A percentile compares a stretch with the other conserved stretches of the same genome.
Evolutionary conservation across 768 basidiomycete species (phyloP).

Genomic region (Cystobasidium tubakii): DNA sequence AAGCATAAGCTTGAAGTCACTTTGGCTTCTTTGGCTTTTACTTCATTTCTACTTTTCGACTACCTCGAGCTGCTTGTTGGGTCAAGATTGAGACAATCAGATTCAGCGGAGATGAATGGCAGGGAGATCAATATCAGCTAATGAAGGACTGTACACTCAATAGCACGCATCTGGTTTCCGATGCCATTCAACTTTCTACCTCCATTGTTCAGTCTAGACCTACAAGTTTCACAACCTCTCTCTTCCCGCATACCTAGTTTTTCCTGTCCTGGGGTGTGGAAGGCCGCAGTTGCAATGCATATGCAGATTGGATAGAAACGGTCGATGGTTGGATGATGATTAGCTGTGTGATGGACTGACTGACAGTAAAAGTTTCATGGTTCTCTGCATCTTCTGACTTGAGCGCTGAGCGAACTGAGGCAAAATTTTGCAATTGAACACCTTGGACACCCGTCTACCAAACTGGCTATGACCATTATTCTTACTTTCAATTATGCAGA

Average conservation of each 20-base stretch:
- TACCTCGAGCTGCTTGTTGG: not conserved
- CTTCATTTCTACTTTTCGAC: not conserved
- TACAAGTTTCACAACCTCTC: not conserved
- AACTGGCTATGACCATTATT: no score
- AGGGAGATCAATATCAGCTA: not conserved
- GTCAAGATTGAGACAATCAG: no score
- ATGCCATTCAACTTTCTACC: no score
- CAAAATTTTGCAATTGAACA: no score
- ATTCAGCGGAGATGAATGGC: not conserved
- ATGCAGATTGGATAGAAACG: not conserved
- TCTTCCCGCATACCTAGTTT: slow-evolving; percentile 1
- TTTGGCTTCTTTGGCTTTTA: not conserved
- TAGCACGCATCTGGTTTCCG: not conserved
- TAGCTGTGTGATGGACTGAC: no score
- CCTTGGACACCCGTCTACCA: no score
- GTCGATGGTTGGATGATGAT: no score
- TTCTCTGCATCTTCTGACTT: no score
- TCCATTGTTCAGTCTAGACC: not conserved
- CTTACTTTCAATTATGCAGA: no score
- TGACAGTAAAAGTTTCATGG: no score
- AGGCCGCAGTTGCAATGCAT: not conserved
- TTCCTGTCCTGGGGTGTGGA: not conserved
- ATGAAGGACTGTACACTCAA: not conserved
- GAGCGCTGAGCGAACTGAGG: no score
- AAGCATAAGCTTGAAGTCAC: slow-evolving; percentile 29